These are phyloP conservation scores for Geotrichum fermentans DNA, from an alignment of 1,139 yeast species.

Conservation along the genomic window DNA sequence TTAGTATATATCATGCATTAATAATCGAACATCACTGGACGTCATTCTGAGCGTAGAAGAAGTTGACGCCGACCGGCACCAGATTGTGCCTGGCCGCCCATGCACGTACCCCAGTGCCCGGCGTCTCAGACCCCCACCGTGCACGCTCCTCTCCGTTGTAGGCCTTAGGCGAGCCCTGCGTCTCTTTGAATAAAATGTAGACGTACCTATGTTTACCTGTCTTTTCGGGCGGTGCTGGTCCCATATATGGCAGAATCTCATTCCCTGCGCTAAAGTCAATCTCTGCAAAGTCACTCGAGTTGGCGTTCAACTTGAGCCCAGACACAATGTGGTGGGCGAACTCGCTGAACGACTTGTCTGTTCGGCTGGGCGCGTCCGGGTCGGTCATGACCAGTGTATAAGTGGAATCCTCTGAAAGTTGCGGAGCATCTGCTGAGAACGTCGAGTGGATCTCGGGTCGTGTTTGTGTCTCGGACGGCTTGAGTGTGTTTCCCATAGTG, in stretches of 20 bases:
- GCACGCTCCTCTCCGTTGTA: conserved; percentile 62
- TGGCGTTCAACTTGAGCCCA: conserved; percentile 49
- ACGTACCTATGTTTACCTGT: conserved; percentile 84
- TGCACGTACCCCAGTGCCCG: conserved; percentile 69
- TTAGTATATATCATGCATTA: conserved; percentile 2
- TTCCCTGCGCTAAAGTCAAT: conserved; percentile 33
- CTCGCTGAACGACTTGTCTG: conserved; percentile 84
- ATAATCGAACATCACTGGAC: conserved; percentile 34
- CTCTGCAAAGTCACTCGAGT: conserved; percentile 36
- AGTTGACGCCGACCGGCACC: conserved; percentile 69
- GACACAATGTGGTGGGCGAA: conserved; percentile 71
- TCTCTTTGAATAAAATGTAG: conserved; percentile 66
- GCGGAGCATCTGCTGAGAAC: conserved; percentile 28
- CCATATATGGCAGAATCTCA: conserved; percentile 50
- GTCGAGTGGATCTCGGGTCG: conserved; percentile 65
- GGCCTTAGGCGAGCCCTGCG: conserved; percentile 31
- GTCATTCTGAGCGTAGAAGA: conserved; percentile 67
- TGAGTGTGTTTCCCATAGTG: conserved; percentile 71
- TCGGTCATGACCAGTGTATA: conserved; percentile 79
- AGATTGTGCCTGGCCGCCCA: conserved; percentile 65
- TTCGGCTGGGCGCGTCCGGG: conserved; percentile 87
- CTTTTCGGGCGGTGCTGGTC: conserved; percentile 81
- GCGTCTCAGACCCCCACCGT: conserved; percentile 78
- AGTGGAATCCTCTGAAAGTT: conserved; percentile 40
- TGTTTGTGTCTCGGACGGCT: conserved; percentile 59